Base-by-base conservation (phyloP, 257 asterid species). In the Rauvolfia tetraphylla region DNA sequence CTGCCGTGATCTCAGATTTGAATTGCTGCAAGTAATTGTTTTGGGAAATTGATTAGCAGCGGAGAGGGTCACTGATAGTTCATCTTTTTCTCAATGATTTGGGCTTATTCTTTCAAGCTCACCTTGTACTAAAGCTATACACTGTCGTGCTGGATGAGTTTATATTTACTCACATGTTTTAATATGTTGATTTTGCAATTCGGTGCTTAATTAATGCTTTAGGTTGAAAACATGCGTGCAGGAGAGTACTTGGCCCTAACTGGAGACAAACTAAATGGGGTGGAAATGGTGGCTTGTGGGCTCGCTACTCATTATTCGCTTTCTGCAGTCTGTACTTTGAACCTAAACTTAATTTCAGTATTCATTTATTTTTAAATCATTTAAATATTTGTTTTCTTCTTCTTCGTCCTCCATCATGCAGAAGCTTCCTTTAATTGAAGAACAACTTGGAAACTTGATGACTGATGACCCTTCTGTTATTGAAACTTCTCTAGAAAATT, bases 231-330 rank as follows among this genome's bases (percentile, higher is more conserved):
- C 71, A 46, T 68, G 39, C 81, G 71, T 74, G 81, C 91, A 95
- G 97, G 98, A 81, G 99, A 95, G 81, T 95, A 95, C 82, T 80
- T 95, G 87, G 99, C 87, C 65, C 78, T 95, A 68, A 95, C 98
- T 15, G 99, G 99, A 75, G 94, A 83, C 66, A 95, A 87, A 84
- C 87, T 95, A 78, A 91, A 79, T 66, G 99, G 99, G 72, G 87
- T 79, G 11, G 98, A 95, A 86, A 91, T 93, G 97, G 63, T 90
- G 39, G 87, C 96, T 17, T 93, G 97, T 83, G 99, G 99, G 79
- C 98, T 95, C 76, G 97, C 99, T 31, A 91, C 99, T 27, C 98
- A 95, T 85, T 95, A 87, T 81, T 74, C 93, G 36, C 80, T 75
- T 34, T 74, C 73, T 58, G 63, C 79, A 85, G 98, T 91, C 68